Conservation (phyloP, 106 monocot genomes). For the Xerophyta viscosa region DNA sequence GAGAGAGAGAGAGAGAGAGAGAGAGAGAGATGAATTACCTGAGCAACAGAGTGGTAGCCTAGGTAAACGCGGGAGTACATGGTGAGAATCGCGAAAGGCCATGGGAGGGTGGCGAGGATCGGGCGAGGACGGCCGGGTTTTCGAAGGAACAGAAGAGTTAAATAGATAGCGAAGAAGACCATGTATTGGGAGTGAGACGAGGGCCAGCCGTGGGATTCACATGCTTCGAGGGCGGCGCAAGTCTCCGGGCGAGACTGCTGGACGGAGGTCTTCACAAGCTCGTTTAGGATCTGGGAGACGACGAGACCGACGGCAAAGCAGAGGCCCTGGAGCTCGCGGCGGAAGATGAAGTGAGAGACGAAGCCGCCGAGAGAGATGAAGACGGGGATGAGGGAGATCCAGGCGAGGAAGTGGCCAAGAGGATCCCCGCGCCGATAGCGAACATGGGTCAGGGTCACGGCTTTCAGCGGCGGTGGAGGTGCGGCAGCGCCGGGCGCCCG, state of each 20-base stretch:
- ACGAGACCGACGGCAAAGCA: constrained; percentile 76
- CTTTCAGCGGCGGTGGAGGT: constrained; percentile 45
- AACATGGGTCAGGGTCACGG: constrained; percentile 88
- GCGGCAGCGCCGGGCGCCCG: background rate
- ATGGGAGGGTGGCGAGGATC: constrained; percentile 37
- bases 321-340: constrained; percentile 85
- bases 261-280: constrained; percentile 86
- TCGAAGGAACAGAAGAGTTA: constrained; percentile 45
- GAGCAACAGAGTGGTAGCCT: constrained; percentile 87
- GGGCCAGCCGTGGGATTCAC: constrained; percentile 99
- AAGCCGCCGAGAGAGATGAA: constrained; percentile 96
- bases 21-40: constrained; percentile 30
- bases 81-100: constrained; percentile 75
- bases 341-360: constrained; percentile 94
- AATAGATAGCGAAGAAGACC: constrained; percentile 93
- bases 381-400: constrained; percentile 90
- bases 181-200: constrained; percentile 96
- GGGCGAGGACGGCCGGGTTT: constrained; percentile 11
- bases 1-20: background rate
- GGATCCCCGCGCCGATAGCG: constrained; percentile 77
- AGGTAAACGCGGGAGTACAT: constrained; percentile 96
- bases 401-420: constrained; percentile 81
- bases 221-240: constrained; percentile 75
- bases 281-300: constrained; percentile 85
- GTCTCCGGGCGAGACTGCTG: constrained; percentile 82